Evolutionary conservation across 2,329 filamentous ascomycete genomes (phyloP).

Genomic region (Raffaelea arxii): DNA sequence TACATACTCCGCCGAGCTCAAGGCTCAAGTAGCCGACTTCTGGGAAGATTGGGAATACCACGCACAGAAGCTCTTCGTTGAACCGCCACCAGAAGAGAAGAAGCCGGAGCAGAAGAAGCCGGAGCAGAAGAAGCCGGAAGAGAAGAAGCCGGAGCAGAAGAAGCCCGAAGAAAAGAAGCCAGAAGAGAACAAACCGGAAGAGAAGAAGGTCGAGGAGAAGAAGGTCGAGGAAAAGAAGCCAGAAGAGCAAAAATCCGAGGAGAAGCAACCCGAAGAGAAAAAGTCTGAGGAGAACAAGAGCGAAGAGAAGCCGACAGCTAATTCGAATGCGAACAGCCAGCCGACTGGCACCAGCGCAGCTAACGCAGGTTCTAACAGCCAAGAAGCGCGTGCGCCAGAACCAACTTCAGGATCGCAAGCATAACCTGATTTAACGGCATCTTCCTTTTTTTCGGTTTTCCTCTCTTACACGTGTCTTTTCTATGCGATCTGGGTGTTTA

Average conservation of each 20-base stretch:
- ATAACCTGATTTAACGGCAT: neutral
- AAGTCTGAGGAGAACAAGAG: conserved; percentile 7
- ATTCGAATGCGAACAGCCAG: too few relatives aligned
- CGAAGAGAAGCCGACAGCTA: neutral
- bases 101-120: neutral
- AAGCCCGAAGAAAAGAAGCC: neutral
- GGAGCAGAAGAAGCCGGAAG: neutral
- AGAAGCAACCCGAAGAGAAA: conserved; percentile 6
- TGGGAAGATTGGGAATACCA: conserved; percentile 13
- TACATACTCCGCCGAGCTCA: conserved; percentile 11
- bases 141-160: neutral
- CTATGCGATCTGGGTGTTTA: neutral
- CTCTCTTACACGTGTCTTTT: neutral
- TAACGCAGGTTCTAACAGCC: too few relatives aligned
- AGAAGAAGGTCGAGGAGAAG: neutral
- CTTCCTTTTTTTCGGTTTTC: neutral
- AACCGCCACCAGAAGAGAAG: conserved; percentile 1
- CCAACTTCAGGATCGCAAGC: too few relatives aligned
- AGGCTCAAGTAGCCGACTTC: conserved; percentile 11
- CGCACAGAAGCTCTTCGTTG: conserved; percentile 3
- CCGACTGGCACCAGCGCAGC: too few relatives aligned
- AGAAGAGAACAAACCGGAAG: neutral
- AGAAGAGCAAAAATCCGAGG: conserved; percentile 8
- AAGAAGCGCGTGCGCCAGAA: too few relatives aligned
- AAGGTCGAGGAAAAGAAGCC: conserved; percentile 5